Conservation (phyloP, 441 rosid species). For the Capsella rubella region DNA sequence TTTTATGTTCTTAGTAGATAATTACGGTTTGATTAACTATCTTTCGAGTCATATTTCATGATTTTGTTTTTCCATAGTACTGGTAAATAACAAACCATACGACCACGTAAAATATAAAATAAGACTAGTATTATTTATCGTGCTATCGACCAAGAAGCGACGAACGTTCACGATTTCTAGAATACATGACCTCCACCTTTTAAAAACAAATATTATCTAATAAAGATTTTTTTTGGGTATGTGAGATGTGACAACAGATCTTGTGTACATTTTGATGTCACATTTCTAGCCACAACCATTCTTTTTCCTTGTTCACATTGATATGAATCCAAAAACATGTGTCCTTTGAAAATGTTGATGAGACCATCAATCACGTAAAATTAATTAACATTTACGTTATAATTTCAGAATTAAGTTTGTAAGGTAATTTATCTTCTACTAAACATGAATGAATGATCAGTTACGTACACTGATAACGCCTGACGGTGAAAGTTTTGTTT, state of each 20-base stretch:
- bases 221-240: neutral
- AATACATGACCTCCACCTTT: constrained; percentile 41
- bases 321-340: neutral
- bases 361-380: neutral
- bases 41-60: neutral
- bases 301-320: neutral
- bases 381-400: neutral
- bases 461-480: too few relatives aligned
- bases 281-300: neutral
- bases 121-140: constrained; percentile 23
- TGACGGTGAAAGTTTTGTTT: too few relatives aligned
- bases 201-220: neutral
- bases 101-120: constrained; percentile 4
- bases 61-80: neutral
- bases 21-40: constrained; percentile 4
- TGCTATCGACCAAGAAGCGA: constrained; percentile 41
- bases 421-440: too few relatives aligned
- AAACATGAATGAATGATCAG: too few relatives aligned
- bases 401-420: neutral
- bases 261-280: neutral
- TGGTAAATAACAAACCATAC: neutral
- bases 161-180: constrained; percentile 33
- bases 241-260: neutral
- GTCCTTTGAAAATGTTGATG: neutral
- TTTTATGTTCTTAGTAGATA: neutral